Evolutionary conservation across 345 rosid genomes (phyloP).

Genomic region (Hibiscus mutabilis): DNA sequence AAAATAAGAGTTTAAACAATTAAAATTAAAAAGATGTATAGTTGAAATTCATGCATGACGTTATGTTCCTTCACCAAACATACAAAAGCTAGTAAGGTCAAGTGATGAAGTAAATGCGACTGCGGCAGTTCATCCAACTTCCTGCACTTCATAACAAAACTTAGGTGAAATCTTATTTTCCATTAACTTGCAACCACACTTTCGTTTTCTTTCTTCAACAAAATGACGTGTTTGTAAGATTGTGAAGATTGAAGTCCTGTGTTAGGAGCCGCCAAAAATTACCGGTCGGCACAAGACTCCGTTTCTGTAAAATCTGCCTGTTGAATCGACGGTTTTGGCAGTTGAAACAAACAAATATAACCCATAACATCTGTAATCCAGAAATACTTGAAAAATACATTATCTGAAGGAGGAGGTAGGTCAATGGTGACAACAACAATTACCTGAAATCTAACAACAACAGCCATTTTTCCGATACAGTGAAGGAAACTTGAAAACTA

Average conservation of each 20-base stretch:
- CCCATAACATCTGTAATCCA: too few relatives aligned
- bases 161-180: neutral
- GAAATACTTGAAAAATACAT: neutral
- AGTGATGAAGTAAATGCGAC: neutral
- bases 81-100: neutral
- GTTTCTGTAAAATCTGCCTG: neutral
- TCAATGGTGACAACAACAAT: neutral
- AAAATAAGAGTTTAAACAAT: too few relatives aligned
- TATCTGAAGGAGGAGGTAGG: neutral
- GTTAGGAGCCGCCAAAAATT: neutral
- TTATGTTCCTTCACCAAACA: neutral
- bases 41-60: neutral
- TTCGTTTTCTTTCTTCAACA: neutral
- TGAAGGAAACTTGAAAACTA: conserved; percentile 7
- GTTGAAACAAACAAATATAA: neutral
- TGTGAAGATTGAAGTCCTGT: neutral
- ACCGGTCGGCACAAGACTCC: neutral
- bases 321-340: neutral
- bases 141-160: neutral
- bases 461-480: conserved; percentile 1
- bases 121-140: neutral
- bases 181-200: neutral
- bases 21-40: too few relatives aligned
- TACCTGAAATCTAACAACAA: neutral
- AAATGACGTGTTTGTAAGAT: neutral